Evolutionary conservation across 371 early-diverging fungal species (phyloP), one percentile per base, ranked within the genome.

Genomic region (Rhizopus delemar): DNA sequence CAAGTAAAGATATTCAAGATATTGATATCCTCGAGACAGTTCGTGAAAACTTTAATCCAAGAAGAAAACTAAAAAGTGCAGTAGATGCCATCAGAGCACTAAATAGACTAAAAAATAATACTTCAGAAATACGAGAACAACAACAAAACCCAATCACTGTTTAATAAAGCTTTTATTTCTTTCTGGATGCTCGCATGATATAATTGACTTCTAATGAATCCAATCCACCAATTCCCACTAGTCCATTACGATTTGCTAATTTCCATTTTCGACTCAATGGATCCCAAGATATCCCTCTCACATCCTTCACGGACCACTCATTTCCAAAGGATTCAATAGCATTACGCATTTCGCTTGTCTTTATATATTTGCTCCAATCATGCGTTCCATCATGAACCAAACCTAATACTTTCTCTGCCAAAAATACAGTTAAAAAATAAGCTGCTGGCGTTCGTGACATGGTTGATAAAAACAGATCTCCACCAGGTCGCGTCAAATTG

Each of bases 381-480:
- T 97, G 98, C 0, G 98, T 97, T 4, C 94, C 94, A 3, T 75
- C 66, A 8, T 93, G 93, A 0, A 96, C 95, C 76, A 90, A 71
- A 7, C 84, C 66, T 32, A 96, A 60, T 2, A 94, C 64, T 45
- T 93, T 78, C 70, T 97, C 95, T 7, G 98, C 96, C 41, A 90
- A 62, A 8, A 89, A 63, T n/a, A 96, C 85, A 5, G 95, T 95
- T 53, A 93, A 65, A 8, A 90, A 67, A 55, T 87, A 86, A 2
- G 95, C 83, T 5, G 84, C 49, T 0, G 86, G 81, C 2, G 96
- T 94, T 3, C 95, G 89, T 59, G 91, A 92, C 71, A 97, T 96
- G 46, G 97, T 97, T 0, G 96, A 96, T 34, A 95, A 54, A 39
- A 97, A 85, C 29, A 96, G 34, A 22, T 85, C 63, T 0, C 92